phyloP scores from a whole-genome alignment of 2,329 filamentous ascomycete species.

The Ciborinia camelliae region DNA sequence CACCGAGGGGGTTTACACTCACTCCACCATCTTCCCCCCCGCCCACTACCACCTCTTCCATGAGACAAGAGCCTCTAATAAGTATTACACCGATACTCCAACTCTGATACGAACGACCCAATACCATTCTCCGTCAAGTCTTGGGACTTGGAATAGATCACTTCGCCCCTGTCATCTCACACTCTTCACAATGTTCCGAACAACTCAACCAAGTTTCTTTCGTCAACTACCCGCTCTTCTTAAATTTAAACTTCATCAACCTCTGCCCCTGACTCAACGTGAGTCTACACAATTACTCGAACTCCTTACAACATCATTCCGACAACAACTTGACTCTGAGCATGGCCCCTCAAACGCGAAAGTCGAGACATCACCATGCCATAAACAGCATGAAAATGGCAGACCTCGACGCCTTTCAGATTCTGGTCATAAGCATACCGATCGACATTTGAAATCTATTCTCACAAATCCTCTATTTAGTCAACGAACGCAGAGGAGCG shows the following conservation, averaged over 20 bases:
- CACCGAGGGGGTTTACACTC: neutral
- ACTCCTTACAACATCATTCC: conserved; percentile 60
- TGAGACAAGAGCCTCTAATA: neutral
- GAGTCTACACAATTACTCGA: conserved; percentile 58
- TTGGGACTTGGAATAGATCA: conserved; percentile 46
- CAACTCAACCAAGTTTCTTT: conserved; percentile 45
- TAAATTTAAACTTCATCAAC: conserved; percentile 47
- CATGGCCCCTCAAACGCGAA: conserved; percentile 39
- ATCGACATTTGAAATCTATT: conserved; percentile 48
- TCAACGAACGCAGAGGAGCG: neutral
- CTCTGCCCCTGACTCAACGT: conserved; percentile 50
- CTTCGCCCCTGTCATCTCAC: neutral
- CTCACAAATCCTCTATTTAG: conserved; percentile 49
- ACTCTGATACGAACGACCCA: neutral
- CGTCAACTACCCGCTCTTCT: conserved; percentile 45
- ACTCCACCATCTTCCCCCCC: neutral
- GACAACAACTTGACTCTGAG: conserved; percentile 57
- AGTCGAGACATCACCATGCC: neutral
- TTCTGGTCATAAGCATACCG: conserved; percentile 34
- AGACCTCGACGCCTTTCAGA: conserved; percentile 26
- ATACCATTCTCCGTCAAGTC: conserved; percentile 45
- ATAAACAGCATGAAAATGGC: conserved; percentile 15
- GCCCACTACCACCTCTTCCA: neutral
- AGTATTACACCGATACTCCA: neutral
- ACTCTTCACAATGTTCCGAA: conserved; percentile 46